Evolutionary conservation across 352 stramenopile species (phyloP), one percentile per base, ranked within the genome.

Genomic region (Phytophthora lateralis): DNA sequence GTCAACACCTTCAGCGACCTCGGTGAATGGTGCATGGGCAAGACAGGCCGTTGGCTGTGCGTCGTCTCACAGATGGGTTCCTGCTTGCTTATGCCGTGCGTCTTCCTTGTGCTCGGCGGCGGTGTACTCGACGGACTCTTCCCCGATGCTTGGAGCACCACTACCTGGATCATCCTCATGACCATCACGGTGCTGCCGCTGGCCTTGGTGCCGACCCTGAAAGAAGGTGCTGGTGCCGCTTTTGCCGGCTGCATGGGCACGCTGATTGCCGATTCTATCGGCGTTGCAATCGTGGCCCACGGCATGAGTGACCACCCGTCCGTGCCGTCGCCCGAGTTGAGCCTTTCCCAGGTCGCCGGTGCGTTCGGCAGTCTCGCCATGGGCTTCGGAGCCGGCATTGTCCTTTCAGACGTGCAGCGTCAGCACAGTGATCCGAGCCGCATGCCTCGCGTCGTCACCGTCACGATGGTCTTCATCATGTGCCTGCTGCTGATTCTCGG

Each of bases 111-210:
- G 63, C 74, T 90, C 41, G 78, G 80, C 17, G 77, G 80, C 32
- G 82, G 65, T 5, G n/a, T 89, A n/a, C 63, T 88, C 20, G 55
- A 76, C 49, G 52, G 53, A 12, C 75, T 90, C 11, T 90, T 88
- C 65, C 81, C 77, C 8, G 61, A 58, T 26, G 60, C 77, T 17
- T 82, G 82, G 60, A 67, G 55, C 41, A 61, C 73, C 26, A 75
- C 70, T 37, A 85, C 66, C 14, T 90, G 81, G 81, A 88, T 82
- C 44, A 69, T 87, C n/a, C 37, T 87, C 18, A 89, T 89, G 80
- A 80, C 76, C 6, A 55, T 85, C 34, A 79, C 63, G 0, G 53
- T 83, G 42, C 41, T 80, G 30, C 80, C 80, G 20, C 60, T 89
- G 45, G 74, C 70, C 10, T 39, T 89, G 17, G 80, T 79, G 32